phyloP scores from a whole-genome alignment of 208 protist species.

The Acanthamoeba triangularis region DNA sequence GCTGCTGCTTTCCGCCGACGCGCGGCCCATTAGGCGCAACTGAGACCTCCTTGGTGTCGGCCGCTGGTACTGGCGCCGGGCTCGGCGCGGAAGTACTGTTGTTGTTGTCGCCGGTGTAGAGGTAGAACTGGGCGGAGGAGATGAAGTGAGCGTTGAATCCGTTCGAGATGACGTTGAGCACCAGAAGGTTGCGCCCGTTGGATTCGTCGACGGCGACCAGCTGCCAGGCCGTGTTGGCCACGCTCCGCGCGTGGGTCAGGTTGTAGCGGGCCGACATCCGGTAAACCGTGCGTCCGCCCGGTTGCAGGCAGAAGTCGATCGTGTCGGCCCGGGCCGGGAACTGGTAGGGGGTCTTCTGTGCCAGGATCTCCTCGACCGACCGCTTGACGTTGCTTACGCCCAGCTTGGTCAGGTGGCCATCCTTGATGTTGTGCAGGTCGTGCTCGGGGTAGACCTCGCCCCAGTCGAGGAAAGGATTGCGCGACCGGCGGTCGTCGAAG shows the following conservation, averaged over 20 bases:
- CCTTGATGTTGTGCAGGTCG: not conserved
- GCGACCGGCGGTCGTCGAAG: not conserved
- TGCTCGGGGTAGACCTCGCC: not conserved
- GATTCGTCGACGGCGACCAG: not conserved
- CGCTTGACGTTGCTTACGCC: too few species aligned
- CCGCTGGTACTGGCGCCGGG: not conserved
- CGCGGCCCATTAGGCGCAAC: too few species aligned
- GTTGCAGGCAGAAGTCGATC: not conserved
- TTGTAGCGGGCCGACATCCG: not conserved
- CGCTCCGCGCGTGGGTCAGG: not conserved
- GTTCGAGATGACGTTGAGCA: constrained; percentile 4
- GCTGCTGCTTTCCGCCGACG: not conserved
- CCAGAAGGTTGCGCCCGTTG: not conserved
- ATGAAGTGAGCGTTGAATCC: not conserved
- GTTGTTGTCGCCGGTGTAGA: not conserved
- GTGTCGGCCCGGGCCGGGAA: not conserved
- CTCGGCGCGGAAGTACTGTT: not conserved
- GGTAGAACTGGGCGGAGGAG: not conserved
- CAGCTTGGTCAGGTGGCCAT: too few species aligned
- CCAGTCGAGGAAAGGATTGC: not conserved
- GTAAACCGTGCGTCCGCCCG: not conserved
- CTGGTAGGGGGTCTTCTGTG: not conserved
- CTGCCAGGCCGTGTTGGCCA: not conserved
- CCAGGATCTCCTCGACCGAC: too few species aligned
- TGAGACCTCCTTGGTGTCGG: not conserved